Conservation (phyloP, 2,329 filamentous ascomycete species). For the Ceratocystis colombiana region DNA sequence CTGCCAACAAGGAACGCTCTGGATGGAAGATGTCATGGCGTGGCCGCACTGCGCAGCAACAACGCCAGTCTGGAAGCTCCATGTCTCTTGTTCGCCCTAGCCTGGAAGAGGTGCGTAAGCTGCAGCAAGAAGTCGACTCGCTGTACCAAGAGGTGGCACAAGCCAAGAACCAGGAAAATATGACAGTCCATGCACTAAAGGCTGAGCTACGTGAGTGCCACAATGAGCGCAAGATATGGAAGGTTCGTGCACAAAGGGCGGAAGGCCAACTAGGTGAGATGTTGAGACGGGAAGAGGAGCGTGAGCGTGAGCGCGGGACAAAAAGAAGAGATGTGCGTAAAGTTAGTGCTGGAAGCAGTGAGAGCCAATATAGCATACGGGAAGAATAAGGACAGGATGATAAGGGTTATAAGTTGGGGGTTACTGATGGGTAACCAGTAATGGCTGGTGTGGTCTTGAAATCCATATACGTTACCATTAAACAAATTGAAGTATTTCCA, state of each 20-base stretch:
- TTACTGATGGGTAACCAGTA: neutral
- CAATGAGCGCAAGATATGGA: conserved; percentile 41
- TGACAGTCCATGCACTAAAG: conserved; percentile 17
- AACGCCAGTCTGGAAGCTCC: neutral
- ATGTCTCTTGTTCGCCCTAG: neutral
- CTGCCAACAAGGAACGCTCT: neutral
- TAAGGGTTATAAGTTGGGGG: neutral
- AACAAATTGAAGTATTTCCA: neutral
- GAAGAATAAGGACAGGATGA: neutral
- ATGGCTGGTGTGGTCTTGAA: neutral
- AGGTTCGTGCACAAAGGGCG: conserved; percentile 44
- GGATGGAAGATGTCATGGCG: conserved; percentile 15
- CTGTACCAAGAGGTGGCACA: conserved; percentile 15
- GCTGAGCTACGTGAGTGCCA: conserved; percentile 12
- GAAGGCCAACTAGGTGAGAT: conserved; percentile 44
- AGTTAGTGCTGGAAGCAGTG: conserved; percentile 12
- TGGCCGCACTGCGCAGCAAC: neutral
- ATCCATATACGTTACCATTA: neutral
- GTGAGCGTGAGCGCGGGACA: conserved; percentile 28
- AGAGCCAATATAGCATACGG: conserved; percentile 14
- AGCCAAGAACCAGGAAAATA: conserved; percentile 16
- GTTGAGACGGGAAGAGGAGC: conserved; percentile 30
- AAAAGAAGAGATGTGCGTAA: neutral
- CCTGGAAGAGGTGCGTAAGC: conserved; percentile 14
- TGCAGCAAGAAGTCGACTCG: conserved; percentile 16